Conservation (phyloP, 2,329 filamentous ascomycete genomes). For the Lojkania enalia region DNA sequence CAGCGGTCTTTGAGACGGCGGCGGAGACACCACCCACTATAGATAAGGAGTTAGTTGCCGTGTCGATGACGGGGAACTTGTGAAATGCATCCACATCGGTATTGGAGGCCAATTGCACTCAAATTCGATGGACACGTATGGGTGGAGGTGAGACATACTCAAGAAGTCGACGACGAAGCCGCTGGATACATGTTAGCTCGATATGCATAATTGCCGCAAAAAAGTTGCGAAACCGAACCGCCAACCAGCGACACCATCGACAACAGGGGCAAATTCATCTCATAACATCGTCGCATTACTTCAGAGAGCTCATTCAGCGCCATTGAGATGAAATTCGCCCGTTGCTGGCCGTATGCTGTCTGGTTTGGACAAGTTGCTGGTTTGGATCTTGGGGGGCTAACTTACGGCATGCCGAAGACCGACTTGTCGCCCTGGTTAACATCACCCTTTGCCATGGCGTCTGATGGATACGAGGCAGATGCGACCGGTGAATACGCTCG, state of each 20-base stretch:
- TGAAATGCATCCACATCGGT: slow-evolving; percentile 14
- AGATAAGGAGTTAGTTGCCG: slow-evolving; percentile 50
- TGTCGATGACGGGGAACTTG: slow-evolving; percentile 11
- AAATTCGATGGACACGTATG: slow-evolving; percentile 19
- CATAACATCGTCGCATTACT: slow-evolving; percentile 18
- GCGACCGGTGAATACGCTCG: too few relatives aligned
- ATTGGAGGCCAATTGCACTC: slow-evolving; percentile 28
- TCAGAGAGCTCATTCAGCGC: slow-evolving; percentile 21
- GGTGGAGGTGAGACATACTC: slow-evolving; percentile 69
- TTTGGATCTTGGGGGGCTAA: slow-evolving; percentile 13
- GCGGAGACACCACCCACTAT: slow-evolving; percentile 99
- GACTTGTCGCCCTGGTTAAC: slow-evolving; percentile 57
- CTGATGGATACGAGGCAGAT: slow-evolving; percentile 8
- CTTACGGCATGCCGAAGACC: slow-evolving; percentile 57
- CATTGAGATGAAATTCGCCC: slow-evolving; percentile 32
- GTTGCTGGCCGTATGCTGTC: slow-evolving; percentile 11
- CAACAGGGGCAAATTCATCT: slow-evolving; percentile 26
- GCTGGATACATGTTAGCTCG: slow-evolving; percentile 53
- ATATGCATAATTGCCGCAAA: slow-evolving; percentile 23
- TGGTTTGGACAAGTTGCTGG: slow-evolving; percentile 16
- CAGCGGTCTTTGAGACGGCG: slow-evolving; percentile 99
- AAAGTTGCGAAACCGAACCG: slow-evolving; percentile 18
- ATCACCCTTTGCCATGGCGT: slow-evolving; percentile 48
- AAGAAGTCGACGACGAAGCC: slow-evolving; percentile 98
- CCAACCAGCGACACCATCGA: slow-evolving; percentile 22